Conservation (phyloP, 73 alveolate species). For the Symbiodinium natans region DNA sequence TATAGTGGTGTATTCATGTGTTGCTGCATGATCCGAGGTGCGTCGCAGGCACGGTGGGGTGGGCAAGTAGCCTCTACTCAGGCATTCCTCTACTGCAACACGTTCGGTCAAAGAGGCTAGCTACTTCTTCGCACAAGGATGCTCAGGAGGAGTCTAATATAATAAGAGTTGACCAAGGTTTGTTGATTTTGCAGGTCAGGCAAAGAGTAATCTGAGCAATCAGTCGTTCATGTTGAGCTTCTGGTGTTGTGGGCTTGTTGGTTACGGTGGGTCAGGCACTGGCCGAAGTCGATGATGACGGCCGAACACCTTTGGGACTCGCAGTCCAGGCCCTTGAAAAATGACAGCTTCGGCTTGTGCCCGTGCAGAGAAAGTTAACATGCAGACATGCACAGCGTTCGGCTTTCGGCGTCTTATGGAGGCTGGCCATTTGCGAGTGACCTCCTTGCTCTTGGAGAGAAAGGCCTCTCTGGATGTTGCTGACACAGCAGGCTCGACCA, state of each 20-base stretch:
- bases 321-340: constrained; percentile 36
- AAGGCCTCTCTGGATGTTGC: constrained; percentile 32
- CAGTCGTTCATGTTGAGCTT: no score
- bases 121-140: no score
- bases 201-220: no score
- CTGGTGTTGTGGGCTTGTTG: no score
- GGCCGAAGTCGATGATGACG: constrained; percentile 38
- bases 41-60: neutral
- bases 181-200: neutral
- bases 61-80: neutral
- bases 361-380: no score
- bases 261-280: constrained; percentile 18
- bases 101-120: no score
- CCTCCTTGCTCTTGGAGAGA: constrained; percentile 37
- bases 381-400: no score
- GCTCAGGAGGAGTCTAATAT: no score
- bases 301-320: constrained; percentile 38
- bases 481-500: constrained; percentile 1
- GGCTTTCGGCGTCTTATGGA: no score
- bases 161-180: no score
- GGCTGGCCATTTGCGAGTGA: constrained; percentile 71
- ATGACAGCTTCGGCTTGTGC: no score
- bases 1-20: neutral
- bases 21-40: neutral
- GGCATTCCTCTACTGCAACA: neutral